A percentile compares a stretch with the other conserved stretches of the same genome.
Evolutionary conservation across 805 yeast species (phyloP).

Genomic region (Cyberlindnera veronae): DNA sequence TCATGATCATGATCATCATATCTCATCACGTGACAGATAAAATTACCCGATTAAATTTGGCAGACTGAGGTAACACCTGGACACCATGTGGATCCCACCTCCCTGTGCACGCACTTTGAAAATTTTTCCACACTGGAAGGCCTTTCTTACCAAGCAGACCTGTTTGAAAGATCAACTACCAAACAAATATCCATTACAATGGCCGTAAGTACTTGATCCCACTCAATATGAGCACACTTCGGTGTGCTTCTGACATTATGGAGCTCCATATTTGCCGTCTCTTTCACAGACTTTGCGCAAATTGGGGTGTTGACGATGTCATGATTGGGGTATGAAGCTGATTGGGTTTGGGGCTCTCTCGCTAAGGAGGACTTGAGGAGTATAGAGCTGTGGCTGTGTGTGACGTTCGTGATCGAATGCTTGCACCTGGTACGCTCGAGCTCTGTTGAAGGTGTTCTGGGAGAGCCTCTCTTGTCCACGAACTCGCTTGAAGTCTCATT

Average conservation of each 20-base stretch:
- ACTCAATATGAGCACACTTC: no score
- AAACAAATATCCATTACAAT: constrained; percentile 3
- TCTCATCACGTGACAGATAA: no score
- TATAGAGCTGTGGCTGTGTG: no score
- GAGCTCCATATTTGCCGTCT: constrained; percentile 23
- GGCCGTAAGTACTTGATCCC: constrained; percentile 6
- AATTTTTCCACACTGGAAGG: constrained; percentile 2
- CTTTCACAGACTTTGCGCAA: constrained; percentile 8
- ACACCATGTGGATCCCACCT: no score
- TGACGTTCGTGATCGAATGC: no score
- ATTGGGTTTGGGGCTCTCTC: constrained; percentile 1
- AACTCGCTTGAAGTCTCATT: background rate
- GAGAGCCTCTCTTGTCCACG: background rate
- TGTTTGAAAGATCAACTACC: background rate
- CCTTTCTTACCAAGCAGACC: background rate
- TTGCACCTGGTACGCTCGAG: background rate
- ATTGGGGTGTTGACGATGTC: constrained; percentile 31
- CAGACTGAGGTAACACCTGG: no score
- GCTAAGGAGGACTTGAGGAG: constrained; percentile 1
- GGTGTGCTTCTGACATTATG: constrained; percentile 22
- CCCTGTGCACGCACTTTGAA: no score
- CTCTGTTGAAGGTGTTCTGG: constrained; percentile 1
- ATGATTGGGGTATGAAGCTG: constrained; percentile 1
- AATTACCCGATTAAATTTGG: no score
- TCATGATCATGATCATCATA: no score